Evolutionary conservation across 2,329 filamentous ascomycete species (phyloP).

Genomic region (Beauveria caledonica): DNA sequence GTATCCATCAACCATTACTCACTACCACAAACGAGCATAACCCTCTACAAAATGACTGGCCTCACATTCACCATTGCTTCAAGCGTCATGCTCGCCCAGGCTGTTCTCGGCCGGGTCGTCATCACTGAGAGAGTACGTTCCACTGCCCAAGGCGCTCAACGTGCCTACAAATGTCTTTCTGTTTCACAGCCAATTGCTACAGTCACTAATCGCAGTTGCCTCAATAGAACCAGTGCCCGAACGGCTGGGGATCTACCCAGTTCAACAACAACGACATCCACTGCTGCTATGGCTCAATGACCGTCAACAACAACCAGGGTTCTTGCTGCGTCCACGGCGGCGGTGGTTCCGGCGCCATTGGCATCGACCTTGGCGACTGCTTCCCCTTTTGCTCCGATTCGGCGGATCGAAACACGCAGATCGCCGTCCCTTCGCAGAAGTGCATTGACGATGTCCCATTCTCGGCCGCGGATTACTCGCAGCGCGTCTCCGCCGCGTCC

Average conservation of each 20-base stretch:
- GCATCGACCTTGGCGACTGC: not conserved
- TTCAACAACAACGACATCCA: not conserved
- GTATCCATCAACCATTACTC: not conserved
- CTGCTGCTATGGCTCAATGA: not conserved
- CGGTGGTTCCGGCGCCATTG: not conserved
- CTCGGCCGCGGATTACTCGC: not conserved
- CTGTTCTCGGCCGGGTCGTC: not conserved
- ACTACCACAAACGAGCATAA: not conserved
- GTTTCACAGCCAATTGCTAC: not conserved
- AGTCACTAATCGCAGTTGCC: not conserved
- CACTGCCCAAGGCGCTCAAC: not conserved
- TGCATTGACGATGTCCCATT: not conserved
- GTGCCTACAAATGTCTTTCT: not conserved
- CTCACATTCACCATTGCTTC: not conserved
- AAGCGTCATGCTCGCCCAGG: not conserved
- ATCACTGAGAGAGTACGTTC: not conserved
- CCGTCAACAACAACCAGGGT: not conserved
- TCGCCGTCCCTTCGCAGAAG: not conserved
- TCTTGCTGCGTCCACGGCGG: not conserved
- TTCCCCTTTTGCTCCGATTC: not conserved
- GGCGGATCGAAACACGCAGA: not conserved
- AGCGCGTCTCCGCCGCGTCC: not conserved
- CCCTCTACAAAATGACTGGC: not conserved
- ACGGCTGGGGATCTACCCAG: not conserved
- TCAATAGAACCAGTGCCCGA: not conserved